These are phyloP conservation scores for Botrytis hyacinthi DNA, from an alignment of 2,329 filamentous ascomycete genomes.

Conservation along the genomic window DNA sequence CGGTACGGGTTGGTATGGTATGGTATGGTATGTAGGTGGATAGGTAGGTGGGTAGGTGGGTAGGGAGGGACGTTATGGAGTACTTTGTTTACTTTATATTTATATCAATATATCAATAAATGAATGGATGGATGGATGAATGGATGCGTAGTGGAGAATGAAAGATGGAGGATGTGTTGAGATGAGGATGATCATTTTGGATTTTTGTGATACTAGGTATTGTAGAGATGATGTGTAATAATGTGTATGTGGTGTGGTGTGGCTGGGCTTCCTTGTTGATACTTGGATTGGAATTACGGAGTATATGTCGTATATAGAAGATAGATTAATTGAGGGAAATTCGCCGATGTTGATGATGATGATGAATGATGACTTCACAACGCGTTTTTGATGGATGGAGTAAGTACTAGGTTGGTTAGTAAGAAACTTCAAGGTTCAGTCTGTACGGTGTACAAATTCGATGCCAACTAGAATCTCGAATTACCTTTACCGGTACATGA, in stretches of 20 bases:
- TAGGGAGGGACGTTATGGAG: too few species aligned
- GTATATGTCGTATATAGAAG: not conserved
- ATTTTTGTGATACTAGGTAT: not conserved
- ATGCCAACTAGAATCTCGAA: not conserved
- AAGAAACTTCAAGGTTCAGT: not conserved
- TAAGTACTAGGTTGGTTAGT: not conserved
- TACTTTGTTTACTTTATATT: not conserved
- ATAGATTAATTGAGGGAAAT: not conserved
- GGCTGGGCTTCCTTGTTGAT: not conserved
- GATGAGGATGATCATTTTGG: not conserved
- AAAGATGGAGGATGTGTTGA: constrained; percentile 11
- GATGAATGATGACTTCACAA: not conserved
- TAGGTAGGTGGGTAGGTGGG: too few species aligned
- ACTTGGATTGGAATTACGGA: not conserved
- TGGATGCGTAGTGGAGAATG: not conserved
- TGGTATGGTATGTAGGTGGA: too few species aligned
- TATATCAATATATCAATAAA: not conserved
- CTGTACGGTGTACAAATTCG: not conserved
- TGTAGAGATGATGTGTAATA: not conserved
- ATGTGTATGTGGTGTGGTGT: not conserved
- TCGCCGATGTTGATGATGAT: not conserved
- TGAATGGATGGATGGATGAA: too few species aligned
- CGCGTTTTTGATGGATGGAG: not conserved
- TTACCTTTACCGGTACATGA: not conserved
- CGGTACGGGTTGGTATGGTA: too few species aligned